phyloP scores from a whole-genome alignment of 768 basidiomycete species.

The Cyclocybe aegerita region DNA sequence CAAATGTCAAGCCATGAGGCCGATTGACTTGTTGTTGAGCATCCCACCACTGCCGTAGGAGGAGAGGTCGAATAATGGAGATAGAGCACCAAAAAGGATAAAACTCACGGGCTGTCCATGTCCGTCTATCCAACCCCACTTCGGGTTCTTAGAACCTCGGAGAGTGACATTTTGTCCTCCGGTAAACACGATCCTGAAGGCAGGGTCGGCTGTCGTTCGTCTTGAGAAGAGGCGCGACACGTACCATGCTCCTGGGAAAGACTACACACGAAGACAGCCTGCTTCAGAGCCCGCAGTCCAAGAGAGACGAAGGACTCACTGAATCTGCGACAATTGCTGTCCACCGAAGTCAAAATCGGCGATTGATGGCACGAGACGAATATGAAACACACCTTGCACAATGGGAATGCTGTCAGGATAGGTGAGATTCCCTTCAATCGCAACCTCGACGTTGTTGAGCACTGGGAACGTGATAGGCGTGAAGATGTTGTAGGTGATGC shows the following conservation, averaged over 20 bases:
- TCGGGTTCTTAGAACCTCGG: constrained; percentile 49
- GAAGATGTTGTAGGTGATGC: constrained; percentile 60
- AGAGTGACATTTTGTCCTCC: constrained; percentile 61
- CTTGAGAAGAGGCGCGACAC: background rate
- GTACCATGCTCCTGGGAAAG: constrained; percentile 46
- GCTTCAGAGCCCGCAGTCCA: background rate
- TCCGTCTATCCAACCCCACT: constrained; percentile 67
- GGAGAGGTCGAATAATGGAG: background rate
- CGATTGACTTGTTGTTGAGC: constrained; percentile 49
- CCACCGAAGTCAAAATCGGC: background rate
- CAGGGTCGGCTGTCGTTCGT: background rate
- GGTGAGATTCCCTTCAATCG: constrained; percentile 56
- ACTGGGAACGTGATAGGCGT: constrained; percentile 56
- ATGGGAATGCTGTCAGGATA: constrained; percentile 52
- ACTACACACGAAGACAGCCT: constrained; percentile 21
- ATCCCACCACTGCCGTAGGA: constrained; percentile 54
- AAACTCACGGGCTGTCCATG: constrained; percentile 51
- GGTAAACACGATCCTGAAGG: constrained; percentile 48
- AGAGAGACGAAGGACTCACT: constrained; percentile 27
- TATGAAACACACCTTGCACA: constrained; percentile 40
- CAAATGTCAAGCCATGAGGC: constrained; percentile 55
- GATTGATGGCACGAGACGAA: background rate
- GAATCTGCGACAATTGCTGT: constrained; percentile 44
- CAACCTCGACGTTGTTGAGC: constrained; percentile 56
- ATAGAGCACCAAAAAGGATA: background rate